A percentile compares a stretch with the other conserved stretches of the same genome.
Conservation (phyloP, 2,329 filamentous ascomycete species). For the Alternaria angustiovoidea region DNA sequence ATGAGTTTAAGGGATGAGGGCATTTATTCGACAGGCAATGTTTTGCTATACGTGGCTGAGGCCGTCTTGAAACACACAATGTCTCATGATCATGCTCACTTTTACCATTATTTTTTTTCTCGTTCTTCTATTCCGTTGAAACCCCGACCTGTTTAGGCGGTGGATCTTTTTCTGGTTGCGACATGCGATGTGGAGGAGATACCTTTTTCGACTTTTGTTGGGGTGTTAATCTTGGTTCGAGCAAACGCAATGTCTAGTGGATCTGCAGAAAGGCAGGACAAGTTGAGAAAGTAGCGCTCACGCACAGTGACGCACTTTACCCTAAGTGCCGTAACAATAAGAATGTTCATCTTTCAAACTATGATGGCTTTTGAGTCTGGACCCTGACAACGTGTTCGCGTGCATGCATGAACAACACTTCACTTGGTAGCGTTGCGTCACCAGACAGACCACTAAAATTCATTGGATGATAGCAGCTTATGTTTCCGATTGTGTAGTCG, state of each 20-base stretch:
- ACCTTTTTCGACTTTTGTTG: slow-evolving; percentile 5
- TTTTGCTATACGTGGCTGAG: slow-evolving; percentile 15
- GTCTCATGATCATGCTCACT: slow-evolving; percentile 23
- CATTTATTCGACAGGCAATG: slow-evolving; percentile 3
- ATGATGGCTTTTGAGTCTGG: background rate
- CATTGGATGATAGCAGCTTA: background rate
- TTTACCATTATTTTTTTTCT: background rate
- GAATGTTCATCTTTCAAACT: background rate
- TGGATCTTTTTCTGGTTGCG: background rate
- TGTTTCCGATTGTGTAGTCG: background rate
- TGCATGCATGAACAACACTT: background rate
- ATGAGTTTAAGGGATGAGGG: slow-evolving; percentile 1
- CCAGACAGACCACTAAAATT: background rate
- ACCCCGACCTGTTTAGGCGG: slow-evolving; percentile 5
- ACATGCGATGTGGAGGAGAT: slow-evolving; percentile 9
- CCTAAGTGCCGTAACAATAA: background rate
- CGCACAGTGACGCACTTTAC: slow-evolving; percentile 8
- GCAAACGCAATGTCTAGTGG: slow-evolving; percentile 4
- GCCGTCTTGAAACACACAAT: slow-evolving; percentile 21
- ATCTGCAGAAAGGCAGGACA: slow-evolving; percentile 1
- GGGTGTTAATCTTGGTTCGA: background rate
- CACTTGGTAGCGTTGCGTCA: background rate
- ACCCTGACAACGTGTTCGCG: background rate
- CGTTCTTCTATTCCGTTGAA: background rate
- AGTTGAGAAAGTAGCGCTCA: background rate